phyloP scores from a whole-genome alignment of 2,329 filamentous ascomycete species.

The Trichoderma asperellum region DNA sequence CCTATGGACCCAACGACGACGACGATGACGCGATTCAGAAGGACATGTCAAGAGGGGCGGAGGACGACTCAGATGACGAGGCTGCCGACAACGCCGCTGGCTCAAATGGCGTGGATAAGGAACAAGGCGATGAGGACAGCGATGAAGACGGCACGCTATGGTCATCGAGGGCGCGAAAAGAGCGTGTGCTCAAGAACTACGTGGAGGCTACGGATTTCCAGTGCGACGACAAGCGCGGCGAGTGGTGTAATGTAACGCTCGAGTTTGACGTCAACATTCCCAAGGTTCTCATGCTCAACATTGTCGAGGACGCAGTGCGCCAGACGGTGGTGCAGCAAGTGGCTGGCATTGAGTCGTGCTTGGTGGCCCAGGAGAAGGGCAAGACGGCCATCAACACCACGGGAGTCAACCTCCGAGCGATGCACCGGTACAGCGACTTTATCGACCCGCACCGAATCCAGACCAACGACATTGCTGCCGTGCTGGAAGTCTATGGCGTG shows the following conservation, averaged over 20 bases:
- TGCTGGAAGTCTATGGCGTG: slow-evolving; percentile 85
- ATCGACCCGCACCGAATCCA: slow-evolving; percentile 85
- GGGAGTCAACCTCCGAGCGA: slow-evolving; percentile 86
- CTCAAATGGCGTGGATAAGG: slow-evolving; percentile 52
- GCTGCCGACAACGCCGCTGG: not conserved
- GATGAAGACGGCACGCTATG: slow-evolving; percentile 44
- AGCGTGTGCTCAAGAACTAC: slow-evolving; percentile 66
- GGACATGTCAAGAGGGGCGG: slow-evolving; percentile 63
- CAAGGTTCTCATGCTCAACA: slow-evolving; percentile 89
- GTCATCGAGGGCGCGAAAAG: slow-evolving; percentile 58
- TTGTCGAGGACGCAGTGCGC: slow-evolving; percentile 80
- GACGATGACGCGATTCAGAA: slow-evolving; percentile 78
- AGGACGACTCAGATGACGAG: slow-evolving; percentile 59
- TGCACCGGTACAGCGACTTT: slow-evolving; percentile 84
- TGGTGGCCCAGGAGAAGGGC: slow-evolving; percentile 64
- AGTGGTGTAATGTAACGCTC: slow-evolving; percentile 79
- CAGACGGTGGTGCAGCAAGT: slow-evolving; percentile 88
- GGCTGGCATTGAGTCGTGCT: slow-evolving; percentile 72
- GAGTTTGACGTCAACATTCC: slow-evolving; percentile 79
- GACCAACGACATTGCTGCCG: slow-evolving; percentile 90
- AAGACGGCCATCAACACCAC: slow-evolving; percentile 71
- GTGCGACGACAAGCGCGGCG: slow-evolving; percentile 75
- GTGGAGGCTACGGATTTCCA: slow-evolving; percentile 74
- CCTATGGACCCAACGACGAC: slow-evolving; percentile 91
- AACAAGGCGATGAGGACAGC: slow-evolving; percentile 45